Percentiles rank a stretch among this genome's conserved stretches.
Conservation (phyloP, 1,284 basidiomycete species). For the Ceratobasidium sp. region DNA sequence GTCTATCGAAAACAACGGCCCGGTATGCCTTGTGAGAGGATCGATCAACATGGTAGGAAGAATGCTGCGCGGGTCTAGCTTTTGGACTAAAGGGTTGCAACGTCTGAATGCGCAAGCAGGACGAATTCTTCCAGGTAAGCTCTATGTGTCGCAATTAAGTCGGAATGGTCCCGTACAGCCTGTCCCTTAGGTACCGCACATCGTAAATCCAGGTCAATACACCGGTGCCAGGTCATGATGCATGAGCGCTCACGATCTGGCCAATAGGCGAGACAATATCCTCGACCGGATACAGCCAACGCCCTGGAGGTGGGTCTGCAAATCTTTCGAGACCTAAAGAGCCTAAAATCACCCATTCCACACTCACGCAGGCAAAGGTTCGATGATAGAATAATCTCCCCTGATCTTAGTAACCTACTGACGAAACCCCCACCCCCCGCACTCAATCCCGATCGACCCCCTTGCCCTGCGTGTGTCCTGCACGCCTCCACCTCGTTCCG, state of each 20-base stretch:
- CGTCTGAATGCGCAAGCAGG: slow-evolving; percentile 29
- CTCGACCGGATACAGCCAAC: slow-evolving; percentile 35
- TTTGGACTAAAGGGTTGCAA: neutral
- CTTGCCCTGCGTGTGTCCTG: neutral
- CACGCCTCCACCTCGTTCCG: slow-evolving; percentile 5
- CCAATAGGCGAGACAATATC: slow-evolving; percentile 37
- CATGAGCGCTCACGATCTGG: neutral
- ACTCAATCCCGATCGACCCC: slow-evolving; percentile 10
- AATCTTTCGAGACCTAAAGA: neutral
- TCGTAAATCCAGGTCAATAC: slow-evolving; percentile 34
- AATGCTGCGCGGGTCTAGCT: neutral
- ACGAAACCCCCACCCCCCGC: neutral
- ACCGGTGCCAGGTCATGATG: neutral
- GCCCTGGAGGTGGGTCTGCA: slow-evolving; percentile 24
- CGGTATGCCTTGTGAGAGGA: slow-evolving; percentile 33
- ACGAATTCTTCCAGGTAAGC: slow-evolving; percentile 39
- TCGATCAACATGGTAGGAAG: slow-evolving; percentile 39
- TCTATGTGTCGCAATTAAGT: neutral
- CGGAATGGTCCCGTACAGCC: neutral
- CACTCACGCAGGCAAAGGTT: slow-evolving; percentile 22
- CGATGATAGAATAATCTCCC: neutral
- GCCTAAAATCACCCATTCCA: neutral
- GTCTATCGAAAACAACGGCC: neutral
- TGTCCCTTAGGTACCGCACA: slow-evolving; percentile 26
- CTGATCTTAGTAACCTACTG: slow-evolving; percentile 2